These are phyloP conservation scores for Tuber calosporum DNA, from an alignment of 495 filamentous ascomycete species.

Conservation along the genomic window DNA sequence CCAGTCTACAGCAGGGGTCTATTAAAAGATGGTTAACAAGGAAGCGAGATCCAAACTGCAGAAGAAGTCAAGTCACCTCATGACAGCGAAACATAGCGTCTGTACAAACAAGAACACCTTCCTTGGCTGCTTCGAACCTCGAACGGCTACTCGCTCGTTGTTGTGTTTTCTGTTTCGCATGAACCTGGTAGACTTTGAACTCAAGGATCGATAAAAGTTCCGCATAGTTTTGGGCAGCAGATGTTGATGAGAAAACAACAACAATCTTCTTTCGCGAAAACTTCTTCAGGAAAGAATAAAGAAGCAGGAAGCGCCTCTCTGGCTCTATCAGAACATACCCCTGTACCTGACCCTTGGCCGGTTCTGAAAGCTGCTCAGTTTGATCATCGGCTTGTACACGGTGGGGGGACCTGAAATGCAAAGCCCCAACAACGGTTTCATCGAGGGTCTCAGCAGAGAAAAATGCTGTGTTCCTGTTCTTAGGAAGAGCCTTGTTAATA, in stretches of 20 bases:
- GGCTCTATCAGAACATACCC: constrained; percentile 36
- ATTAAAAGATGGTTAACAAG: constrained; percentile 7
- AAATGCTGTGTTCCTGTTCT: constrained; percentile 28
- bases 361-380: constrained; percentile 3
- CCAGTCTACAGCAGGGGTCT: constrained; percentile 35
- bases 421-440: constrained; percentile 7
- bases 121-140: constrained; percentile 26
- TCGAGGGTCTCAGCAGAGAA: constrained; percentile 15
- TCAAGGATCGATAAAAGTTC: constrained; percentile 29
- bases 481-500: constrained; percentile 31
- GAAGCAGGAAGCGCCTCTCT: constrained; percentile 37
- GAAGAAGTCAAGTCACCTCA: constrained; percentile 21
- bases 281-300: constrained; percentile 39
- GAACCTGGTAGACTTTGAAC: constrained; percentile 20
- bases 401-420: constrained; percentile 21
- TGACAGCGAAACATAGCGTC: constrained; percentile 28
- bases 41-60: not conserved
- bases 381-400: constrained; percentile 10
- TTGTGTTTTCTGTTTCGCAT: constrained; percentile 34
- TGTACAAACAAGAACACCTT: constrained; percentile 35
- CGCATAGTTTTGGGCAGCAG: constrained; percentile 21
- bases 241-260: constrained; percentile 32
- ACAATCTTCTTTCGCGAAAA: constrained; percentile 38
- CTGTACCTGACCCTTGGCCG: constrained; percentile 17
- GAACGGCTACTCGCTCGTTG: constrained; percentile 18